Conservation (phyloP, 176 grass and related monocot species). For the Rhynchospora tenuis region DNA sequence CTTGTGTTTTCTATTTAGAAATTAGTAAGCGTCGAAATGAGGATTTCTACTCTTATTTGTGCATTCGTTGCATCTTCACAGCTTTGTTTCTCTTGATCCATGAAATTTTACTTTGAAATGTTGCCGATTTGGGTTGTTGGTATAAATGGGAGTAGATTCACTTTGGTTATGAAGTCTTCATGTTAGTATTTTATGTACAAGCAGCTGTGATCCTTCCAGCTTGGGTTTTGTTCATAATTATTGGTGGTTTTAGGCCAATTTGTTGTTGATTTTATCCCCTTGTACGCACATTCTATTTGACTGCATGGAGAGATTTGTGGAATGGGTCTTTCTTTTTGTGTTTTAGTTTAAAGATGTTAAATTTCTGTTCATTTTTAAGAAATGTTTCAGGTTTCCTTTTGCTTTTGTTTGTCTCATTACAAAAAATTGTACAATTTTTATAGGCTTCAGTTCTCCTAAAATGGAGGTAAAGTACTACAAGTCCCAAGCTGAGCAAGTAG, state of each 20-base stretch:
- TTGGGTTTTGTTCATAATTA: not conserved
- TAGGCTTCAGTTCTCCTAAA: constrained; percentile 37
- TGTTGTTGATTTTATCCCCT: constrained; percentile 2
- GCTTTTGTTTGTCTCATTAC: not conserved
- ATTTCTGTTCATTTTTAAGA: not conserved
- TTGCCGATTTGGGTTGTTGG: not conserved
- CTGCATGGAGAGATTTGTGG: not conserved
- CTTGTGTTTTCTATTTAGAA: not conserved
- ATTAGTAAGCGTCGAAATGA: not conserved
- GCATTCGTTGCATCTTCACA: not conserved
- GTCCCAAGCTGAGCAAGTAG: constrained; percentile 62
- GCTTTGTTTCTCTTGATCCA: not conserved
- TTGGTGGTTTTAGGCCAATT: not conserved
- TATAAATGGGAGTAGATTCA: not conserved
- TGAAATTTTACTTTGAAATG: not conserved
- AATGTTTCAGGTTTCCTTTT: not conserved
- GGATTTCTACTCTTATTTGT: constrained; percentile 2
- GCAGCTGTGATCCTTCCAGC: not conserved
- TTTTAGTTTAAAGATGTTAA: not conserved
- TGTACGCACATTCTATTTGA: not conserved
- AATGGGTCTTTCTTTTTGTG: not conserved
- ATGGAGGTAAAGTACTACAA: constrained; percentile 64
- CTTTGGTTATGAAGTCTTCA: not conserved
- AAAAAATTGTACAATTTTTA: not conserved
- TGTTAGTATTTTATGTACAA: not conserved